Evolutionary conservation across 768 basidiomycete genomes (phyloP), one percentile per base, ranked within the genome.

Genomic region (Floccularia luteovirens): DNA sequence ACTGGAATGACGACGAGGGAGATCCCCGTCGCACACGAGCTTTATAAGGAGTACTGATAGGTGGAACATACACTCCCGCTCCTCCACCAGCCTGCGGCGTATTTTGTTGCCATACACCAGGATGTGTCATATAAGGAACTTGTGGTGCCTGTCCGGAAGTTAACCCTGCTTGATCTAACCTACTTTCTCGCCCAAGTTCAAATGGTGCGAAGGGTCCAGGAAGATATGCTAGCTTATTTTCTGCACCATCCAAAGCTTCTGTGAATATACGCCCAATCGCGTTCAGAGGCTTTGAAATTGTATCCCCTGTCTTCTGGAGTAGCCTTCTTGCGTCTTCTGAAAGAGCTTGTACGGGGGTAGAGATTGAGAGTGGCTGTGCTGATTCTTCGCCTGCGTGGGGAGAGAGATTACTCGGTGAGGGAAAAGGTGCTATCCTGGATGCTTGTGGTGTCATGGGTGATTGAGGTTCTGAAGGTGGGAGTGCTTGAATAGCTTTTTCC

Each of bases 271-370:
- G 78, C 13, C 90, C 75, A 37, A 96, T 84, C 1, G 91, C 89
- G 47, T 68, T 87, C n/a, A 96, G 71, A 2, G 91, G 91, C 56
- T 90, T 91, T 5, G 86, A 90, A 42, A 94, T 83, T 0, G 79
- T 86, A 54, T 91, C 88, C 5, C 91, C 90, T 0, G 92, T 94
- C 56, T 85, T 86, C 60, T 91, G 91, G 31, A 94, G 69, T 22
- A 94, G 73, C 17, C 82, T 73, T 27, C 77, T 78, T 1, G 90
- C 91, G 51, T 93, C 90, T 38, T 87, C 79, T 0, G 67, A 66
- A 16, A 76, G 51, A 0, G 64, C 66, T 51, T 72, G 71, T 0
- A 17, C 32, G 1, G 83, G 71, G 7, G 75, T 65, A 3, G 78
- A 70, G 6, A 90, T 63, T 0, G 86, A 62, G 7, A 94, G 74